Evolutionary conservation across 169 alveolate genomes (phyloP), one percentile per base, ranked within the genome.

Genomic region (Eimeria sp.): DNA sequence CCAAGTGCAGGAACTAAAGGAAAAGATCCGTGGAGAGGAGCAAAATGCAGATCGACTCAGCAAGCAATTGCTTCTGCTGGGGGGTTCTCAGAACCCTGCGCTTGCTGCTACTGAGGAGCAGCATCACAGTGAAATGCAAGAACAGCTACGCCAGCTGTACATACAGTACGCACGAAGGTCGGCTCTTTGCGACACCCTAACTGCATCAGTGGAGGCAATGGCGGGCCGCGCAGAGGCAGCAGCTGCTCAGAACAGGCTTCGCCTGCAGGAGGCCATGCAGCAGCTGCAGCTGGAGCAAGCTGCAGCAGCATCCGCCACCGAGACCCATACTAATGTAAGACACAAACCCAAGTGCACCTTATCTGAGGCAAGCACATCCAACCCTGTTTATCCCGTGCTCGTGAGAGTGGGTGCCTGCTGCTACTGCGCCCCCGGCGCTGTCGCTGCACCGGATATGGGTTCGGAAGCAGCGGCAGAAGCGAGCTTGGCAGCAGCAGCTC

Each of bases 71-170:
- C 54, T 86, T 78, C 40, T 86, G 57, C 61, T 86, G 63, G 80
- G 92, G 30, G 65, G 82, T 61, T 86, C 92, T 40, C 80, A 86
- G 47, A 22, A 58, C 91, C 30, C 78, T 22, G 76, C 63, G 18
- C 72, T 30, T 22, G 78, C 92, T 0, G 75, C 67, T 13, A 14
- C 57, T 47, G 92, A 86, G 40, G 82, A 54, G n/a, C 80, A 86
- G 78, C 75, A 61, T 22, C 80, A 86, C n/a, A 80, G 47, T 34
- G 92, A 86, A 25, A 86, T 61, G 92, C 92, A 86, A 40, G 92
- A 86, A 54, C 63, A 86, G 92, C 80, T 86, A n/a, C 92, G 78
- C 57, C 80, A 86, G 67, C 78, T 86, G 78, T 86, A 86, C n/a
- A 10, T 86, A 86, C 80, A 86, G 25, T 86, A 86, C 92, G 92